Conservation (phyloP, 2,329 filamentous ascomycete species). For the Beauveria brongniartii region DNA sequence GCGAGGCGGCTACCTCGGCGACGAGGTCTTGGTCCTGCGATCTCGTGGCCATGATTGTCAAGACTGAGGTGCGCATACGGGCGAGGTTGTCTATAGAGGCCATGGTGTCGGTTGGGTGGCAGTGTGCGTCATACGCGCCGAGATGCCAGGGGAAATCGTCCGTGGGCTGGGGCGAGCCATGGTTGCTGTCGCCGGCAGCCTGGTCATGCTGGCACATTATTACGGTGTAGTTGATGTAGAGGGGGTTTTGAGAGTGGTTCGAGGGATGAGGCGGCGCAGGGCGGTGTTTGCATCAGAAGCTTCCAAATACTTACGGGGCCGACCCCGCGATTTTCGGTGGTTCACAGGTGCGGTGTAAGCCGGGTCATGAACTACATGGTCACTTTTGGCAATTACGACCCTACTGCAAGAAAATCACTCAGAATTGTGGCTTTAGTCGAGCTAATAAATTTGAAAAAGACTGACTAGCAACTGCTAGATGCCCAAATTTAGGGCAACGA, state of each 20-base stretch:
- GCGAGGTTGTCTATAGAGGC: conserved; percentile 48
- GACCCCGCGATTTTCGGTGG: background rate
- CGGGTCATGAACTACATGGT: background rate
- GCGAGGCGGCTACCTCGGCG: conserved; percentile 47
- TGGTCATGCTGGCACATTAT: background rate
- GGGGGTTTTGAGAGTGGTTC: background rate
- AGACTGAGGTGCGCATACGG: conserved; percentile 54
- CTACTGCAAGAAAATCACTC: background rate
- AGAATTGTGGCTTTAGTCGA: no score
- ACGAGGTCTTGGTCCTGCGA: conserved; percentile 70
- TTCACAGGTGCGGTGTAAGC: background rate
- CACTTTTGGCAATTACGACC: background rate
- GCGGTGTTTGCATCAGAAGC: background rate
- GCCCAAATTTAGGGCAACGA: no score
- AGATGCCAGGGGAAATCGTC: conserved; percentile 58
- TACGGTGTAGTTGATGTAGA: background rate
- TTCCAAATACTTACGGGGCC: background rate
- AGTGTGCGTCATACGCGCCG: conserved; percentile 71
- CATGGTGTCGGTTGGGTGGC: conserved; percentile 77
- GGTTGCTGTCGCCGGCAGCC: no score
- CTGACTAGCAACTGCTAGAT: no score
- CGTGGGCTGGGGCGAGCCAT: background rate
- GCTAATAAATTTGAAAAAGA: no score
- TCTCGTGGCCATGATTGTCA: conserved; percentile 73
- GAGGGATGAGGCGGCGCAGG: no score